A percentile compares a stretch with the other conserved stretches of the same genome.
These are phyloP conservation scores for Neonectria punicea DNA, from an alignment of 2,329 filamentous ascomycete species.

Conservation along the genomic window DNA sequence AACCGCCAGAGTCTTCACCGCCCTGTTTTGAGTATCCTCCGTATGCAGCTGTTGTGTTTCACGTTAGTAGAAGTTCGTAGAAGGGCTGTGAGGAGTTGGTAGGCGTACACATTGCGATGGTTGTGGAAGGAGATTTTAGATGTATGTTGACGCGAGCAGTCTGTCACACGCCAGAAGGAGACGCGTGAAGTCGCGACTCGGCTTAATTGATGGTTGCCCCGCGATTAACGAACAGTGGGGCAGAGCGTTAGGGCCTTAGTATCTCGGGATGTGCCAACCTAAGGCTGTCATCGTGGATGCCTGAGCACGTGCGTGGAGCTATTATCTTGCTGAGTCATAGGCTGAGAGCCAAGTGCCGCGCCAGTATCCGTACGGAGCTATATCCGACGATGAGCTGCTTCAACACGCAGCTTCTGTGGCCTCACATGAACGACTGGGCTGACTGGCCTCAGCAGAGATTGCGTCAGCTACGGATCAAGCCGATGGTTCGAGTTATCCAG, in stretches of 20 bases:
- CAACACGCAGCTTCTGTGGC: neutral
- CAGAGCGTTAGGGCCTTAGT: conserved; percentile 30
- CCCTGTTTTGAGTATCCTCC: conserved; percentile 61
- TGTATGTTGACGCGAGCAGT: conserved; percentile 21
- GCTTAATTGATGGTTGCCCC: conserved; percentile 47
- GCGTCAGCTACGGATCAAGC: neutral
- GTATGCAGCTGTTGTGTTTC: conserved; percentile 56
- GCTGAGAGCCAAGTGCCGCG: neutral
- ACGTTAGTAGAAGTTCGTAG: conserved; percentile 17
- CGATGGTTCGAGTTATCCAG: conserved; percentile 14
- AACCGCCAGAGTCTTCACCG: conserved; percentile 70
- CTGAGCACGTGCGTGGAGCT: neutral
- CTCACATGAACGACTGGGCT: neutral
- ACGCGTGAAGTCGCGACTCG: conserved; percentile 48
- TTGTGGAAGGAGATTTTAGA: conserved; percentile 30
- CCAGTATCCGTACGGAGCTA: neutral
- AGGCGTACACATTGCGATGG: conserved; percentile 49
- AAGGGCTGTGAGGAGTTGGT: neutral
- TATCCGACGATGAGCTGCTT: neutral
- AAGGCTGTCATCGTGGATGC: neutral
- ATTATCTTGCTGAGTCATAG: neutral
- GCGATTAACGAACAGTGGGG: conserved; percentile 29
- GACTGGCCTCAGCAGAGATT: neutral
- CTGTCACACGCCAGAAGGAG: conserved; percentile 28
- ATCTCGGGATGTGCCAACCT: conserved; percentile 12